A percentile compares a stretch with the other conserved stretches of the same genome.
Evolutionary conservation across 352 stramenopile species (phyloP).

Genomic region (Globisporangium nodosum): DNA sequence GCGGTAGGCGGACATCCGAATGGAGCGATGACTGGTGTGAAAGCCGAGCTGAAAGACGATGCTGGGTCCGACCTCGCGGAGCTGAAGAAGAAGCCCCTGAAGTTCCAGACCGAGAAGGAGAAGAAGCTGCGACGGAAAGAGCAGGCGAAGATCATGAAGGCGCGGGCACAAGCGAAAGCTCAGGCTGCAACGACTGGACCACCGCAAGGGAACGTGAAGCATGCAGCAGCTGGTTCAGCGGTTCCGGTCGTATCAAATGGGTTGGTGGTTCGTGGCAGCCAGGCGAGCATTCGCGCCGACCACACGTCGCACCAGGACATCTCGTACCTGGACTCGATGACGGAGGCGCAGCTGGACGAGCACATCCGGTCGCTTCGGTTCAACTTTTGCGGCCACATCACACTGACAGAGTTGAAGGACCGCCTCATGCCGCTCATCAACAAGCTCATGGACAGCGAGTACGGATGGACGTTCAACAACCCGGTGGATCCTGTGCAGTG

Average conservation of each 20-base stretch:
- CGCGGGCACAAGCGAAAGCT: conserved; percentile 65
- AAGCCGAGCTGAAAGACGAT: conserved; percentile 7
- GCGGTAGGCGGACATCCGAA: background rate
- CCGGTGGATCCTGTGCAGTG: conserved; percentile 94
- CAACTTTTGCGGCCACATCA: conserved; percentile 85
- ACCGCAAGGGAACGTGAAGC: background rate
- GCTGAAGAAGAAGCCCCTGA: conserved; percentile 72
- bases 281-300: conserved; percentile 50
- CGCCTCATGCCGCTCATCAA: conserved; percentile 75
- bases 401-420: conserved; percentile 77
- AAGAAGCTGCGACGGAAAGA: conserved; percentile 83
- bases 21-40: conserved; percentile 2
- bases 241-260: conserved; percentile 32
- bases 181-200: conserved; percentile 24
- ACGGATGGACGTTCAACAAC: conserved; percentile 90
- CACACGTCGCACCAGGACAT: conserved; percentile 80
- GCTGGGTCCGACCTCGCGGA: conserved; percentile 11
- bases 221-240: background rate
- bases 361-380: conserved; percentile 87
- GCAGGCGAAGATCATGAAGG: conserved; percentile 75
- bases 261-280: conserved; percentile 65
- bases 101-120: conserved; percentile 81
- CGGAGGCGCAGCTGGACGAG: conserved; percentile 77
- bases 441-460: conserved; percentile 87
- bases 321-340: conserved; percentile 86